phyloP scores from a whole-genome alignment of 345 rosid genomes.

The Bruguiera gymnorhiza region DNA sequence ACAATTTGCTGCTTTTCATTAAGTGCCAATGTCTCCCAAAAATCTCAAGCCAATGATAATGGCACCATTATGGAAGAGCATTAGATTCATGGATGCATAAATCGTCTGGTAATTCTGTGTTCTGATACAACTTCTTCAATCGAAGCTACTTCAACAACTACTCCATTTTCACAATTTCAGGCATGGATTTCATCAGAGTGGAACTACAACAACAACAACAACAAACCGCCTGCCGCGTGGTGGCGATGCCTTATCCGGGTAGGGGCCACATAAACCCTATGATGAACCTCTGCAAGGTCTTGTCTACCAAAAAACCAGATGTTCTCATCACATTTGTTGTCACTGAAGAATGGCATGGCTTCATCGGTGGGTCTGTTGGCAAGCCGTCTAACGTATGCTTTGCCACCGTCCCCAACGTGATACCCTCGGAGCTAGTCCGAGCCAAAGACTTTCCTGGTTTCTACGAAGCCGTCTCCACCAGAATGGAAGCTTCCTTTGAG shows the following conservation, averaged over 20 bases:
- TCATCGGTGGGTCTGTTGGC: not conserved
- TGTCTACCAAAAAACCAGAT: not conserved
- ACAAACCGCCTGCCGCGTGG: slow-evolving; percentile 1
- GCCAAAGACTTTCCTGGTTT: not conserved
- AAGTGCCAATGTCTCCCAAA: too few relatives aligned
- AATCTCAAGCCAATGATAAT: too few relatives aligned
- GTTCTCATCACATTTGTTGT: slow-evolving; percentile 16
- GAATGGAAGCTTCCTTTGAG: slow-evolving; percentile 8
- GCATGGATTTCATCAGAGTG: too few relatives aligned
- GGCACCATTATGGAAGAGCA: too few relatives aligned
- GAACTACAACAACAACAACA: too few relatives aligned
- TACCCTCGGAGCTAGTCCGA: slow-evolving; percentile 2
- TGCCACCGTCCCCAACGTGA: slow-evolving; percentile 9
- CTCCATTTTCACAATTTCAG: too few relatives aligned
- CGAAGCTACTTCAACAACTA: too few relatives aligned
- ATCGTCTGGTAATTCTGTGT: too few relatives aligned
- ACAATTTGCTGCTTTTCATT: too few relatives aligned
- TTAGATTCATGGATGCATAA: too few relatives aligned
- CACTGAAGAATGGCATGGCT: slow-evolving; percentile 16
- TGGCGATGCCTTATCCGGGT: slow-evolving; percentile 17
- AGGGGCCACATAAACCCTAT: slow-evolving; percentile 22
- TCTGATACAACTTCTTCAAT: too few relatives aligned
- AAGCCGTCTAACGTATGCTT: not conserved
- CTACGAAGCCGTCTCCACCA: not conserved
- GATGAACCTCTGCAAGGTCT: slow-evolving; percentile 16